Percentiles rank a stretch among this genome's conserved stretches.
These are phyloP conservation scores for Lodderomyces jiufengensis DNA, from an alignment of 1,139 yeast species.

Conservation along the genomic window DNA sequence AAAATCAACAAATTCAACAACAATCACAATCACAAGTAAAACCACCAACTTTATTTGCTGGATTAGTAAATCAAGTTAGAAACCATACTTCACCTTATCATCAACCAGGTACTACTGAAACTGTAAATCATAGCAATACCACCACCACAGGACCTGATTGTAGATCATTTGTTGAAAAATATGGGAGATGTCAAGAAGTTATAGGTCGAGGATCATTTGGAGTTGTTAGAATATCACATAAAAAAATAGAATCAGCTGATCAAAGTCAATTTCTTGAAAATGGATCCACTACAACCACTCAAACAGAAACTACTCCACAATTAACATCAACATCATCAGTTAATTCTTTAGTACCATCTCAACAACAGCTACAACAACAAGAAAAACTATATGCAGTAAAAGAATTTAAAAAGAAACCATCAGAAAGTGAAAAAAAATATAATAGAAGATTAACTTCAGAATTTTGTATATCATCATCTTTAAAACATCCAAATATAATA, in stretches of 20 bases:
- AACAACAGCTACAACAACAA: background rate
- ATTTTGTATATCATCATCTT: constrained; percentile 47
- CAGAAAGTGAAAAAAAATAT: constrained; percentile 44
- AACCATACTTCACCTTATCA: constrained; percentile 24
- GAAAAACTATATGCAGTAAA: constrained; percentile 46
- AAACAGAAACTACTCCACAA: background rate
- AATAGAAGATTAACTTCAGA: constrained; percentile 44
- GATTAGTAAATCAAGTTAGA: constrained; percentile 69
- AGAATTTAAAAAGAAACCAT: constrained; percentile 41
- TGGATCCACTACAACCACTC: too few species aligned
- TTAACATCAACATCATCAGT: background rate
- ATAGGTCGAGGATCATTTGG: constrained; percentile 49
- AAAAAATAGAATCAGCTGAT: constrained; percentile 19
- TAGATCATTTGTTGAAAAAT: constrained; percentile 45
- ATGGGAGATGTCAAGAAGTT: constrained; percentile 50
- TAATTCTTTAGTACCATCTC: background rate
- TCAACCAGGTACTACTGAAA: constrained; percentile 13
- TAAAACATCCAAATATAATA: constrained; percentile 56
- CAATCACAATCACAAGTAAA: constrained; percentile 14
- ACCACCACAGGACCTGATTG: constrained; percentile 20
- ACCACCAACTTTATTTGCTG: constrained; percentile 81
- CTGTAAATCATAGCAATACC: background rate
- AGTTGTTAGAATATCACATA: constrained; percentile 45
- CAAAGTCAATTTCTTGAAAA: too few species aligned
- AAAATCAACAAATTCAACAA: constrained; percentile 7